Evolutionary conservation across 768 basidiomycete species (phyloP).

Genomic region (Lactarius akahatsu): DNA sequence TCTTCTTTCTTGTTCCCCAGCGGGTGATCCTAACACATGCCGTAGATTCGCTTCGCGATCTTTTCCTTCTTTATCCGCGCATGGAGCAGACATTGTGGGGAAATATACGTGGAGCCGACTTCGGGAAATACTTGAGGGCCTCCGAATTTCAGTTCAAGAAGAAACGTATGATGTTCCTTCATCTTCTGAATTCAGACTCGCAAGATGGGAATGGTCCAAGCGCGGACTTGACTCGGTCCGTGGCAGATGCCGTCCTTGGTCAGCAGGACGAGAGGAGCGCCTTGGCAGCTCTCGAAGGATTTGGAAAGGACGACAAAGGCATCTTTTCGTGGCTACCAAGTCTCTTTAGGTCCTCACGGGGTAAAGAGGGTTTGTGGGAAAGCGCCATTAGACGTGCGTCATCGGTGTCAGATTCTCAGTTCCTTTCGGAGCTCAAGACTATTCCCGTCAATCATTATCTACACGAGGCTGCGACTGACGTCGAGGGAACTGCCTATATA

Average conservation of each 20-base stretch:
- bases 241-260: neutral
- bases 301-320: neutral
- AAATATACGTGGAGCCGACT: neutral
- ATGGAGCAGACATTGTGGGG: neutral
- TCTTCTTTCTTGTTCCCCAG: neutral
- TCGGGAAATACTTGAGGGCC: neutral
- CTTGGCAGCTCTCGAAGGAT: neutral
- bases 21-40: neutral
- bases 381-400: neutral
- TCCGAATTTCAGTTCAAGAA: constrained; percentile 11
- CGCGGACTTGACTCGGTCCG: neutral
- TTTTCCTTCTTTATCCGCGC: neutral
- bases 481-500: neutral
- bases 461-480: neutral
- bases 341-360: neutral
- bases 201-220: neutral
- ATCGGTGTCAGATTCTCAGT: constrained; percentile 8
- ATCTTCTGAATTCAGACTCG: neutral
- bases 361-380: constrained; percentile 9
- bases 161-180: neutral
- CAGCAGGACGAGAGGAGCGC: neutral
- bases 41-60: constrained; percentile 4
- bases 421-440: constrained; percentile 11
- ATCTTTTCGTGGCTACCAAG: neutral
- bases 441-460: neutral